phyloP scores from a whole-genome alignment of 2,329 filamentous ascomycete genomes.

The Cercospora nicotianae region DNA sequence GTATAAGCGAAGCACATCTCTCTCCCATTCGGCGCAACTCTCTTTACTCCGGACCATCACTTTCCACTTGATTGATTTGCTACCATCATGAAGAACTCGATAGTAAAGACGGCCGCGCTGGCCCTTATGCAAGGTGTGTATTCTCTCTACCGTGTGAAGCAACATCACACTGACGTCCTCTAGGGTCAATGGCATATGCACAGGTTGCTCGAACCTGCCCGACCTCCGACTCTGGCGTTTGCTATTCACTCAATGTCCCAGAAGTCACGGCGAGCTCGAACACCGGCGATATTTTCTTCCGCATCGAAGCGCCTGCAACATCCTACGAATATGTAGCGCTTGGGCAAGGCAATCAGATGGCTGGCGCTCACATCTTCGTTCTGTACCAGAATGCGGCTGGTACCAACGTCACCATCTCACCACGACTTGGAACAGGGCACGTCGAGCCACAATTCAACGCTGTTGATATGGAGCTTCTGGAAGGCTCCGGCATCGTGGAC shows the following conservation, averaged over 20 bases:
- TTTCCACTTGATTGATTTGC: neutral
- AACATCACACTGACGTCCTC: neutral
- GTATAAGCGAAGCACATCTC: neutral
- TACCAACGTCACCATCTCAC: constrained; percentile 59
- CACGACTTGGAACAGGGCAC: constrained; percentile 50
- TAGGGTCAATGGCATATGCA: constrained; percentile 17
- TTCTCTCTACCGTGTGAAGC: neutral
- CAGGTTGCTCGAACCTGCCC: constrained; percentile 25
- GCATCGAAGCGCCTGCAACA: constrained; percentile 53
- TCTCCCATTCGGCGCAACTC: neutral
- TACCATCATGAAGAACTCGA: constrained; percentile 7
- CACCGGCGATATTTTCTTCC: constrained; percentile 58
- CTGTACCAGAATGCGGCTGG: constrained; percentile 55
- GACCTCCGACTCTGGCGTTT: constrained; percentile 31
- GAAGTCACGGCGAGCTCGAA: constrained; percentile 52
- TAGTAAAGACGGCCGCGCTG: neutral
- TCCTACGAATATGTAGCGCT: constrained; percentile 56
- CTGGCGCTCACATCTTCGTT: constrained; percentile 59
- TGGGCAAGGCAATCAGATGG: constrained; percentile 58
- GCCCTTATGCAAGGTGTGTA: constrained; percentile 9
- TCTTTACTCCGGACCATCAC: neutral
- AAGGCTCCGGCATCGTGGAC: constrained; percentile 54
- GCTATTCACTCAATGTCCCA: constrained; percentile 58
- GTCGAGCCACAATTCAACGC: constrained; percentile 45
- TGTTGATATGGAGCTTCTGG: constrained; percentile 48